Base-by-base conservation (phyloP, 495 filamentous ascomycete species). In the Daldinia bambusicola region DNA sequence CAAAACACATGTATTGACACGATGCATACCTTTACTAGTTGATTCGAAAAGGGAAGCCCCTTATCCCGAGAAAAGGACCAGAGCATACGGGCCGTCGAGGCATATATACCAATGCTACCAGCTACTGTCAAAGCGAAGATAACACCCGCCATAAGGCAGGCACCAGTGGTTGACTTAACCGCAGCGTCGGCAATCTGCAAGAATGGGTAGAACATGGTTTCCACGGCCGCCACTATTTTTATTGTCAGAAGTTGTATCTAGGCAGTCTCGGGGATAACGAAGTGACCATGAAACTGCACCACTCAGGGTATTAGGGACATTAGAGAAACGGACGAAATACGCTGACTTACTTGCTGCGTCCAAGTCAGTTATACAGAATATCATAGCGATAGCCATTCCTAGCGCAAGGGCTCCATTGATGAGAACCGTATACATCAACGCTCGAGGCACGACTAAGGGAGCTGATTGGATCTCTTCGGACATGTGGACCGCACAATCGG, bases 61-160 rank as follows among this genome's bases (percentile, higher is more conserved):
- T 80, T 78, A 63, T 88, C 86, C 9, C 86, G 78, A 0, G 84
- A 79, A 70, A 88, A 87, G 0, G 85, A 82, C 84, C 85, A 89
- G 18, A 85, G 76, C 67, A 86, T 79, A 1, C 87, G 81, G 12
- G 85, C 86, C 0, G 83, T 73, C 0, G 85, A 80, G 18, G 86
- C 85, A 36, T 84, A 64, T 67, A 81, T 78, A 6, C 83, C 80
- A 10, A 86, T 81, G 0, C 80, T 79, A 0, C 78, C 80, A 6
- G 78, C 80, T 6, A 80, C 71, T 7, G 75, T 77, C 61, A 85
- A 77, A 5, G 81, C 70, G 14, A 83, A 78, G 1, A 87, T 55
- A 22, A 87, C 80, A 8, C 79, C 77, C 1, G 75, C 74, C 82
- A 88, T 83, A 0, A 79, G 71, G 5, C 78, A 75, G 0, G 84